A percentile compares a stretch with the other conserved stretches of the same genome.
Evolutionary conservation across 2,329 filamentous ascomycete species (phyloP).

Genomic region (Trichophyton benhamiae): DNA sequence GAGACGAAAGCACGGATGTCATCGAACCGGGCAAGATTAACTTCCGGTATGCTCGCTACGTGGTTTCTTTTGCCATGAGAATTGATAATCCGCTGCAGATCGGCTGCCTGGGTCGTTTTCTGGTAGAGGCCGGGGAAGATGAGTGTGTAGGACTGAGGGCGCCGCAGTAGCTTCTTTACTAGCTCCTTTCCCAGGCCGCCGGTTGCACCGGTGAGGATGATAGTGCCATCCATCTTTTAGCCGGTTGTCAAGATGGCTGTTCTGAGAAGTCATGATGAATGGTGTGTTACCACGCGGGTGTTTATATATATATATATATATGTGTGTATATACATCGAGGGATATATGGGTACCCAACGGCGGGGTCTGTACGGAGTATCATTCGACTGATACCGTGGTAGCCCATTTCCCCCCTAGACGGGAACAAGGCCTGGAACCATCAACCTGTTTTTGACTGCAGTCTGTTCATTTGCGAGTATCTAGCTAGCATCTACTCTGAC

Average conservation of each 20-base stretch:
- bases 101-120: background rate
- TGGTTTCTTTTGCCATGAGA: background rate
- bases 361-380: no score
- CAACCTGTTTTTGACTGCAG: no score
- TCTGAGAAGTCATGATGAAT: no score
- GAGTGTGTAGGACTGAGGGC: background rate
- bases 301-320: no score
- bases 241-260: background rate
- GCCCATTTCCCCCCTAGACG: no score
- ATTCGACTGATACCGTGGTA: no score
- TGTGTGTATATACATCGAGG: no score
- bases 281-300: no score
- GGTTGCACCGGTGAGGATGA: background rate
- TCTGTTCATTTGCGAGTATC: no score
- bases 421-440: no score
- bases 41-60: background rate
- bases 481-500: no score
- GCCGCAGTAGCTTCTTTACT: background rate
- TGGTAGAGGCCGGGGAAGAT: background rate
- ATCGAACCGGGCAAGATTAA: background rate
- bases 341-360: no score
- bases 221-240: background rate
- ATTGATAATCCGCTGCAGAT: background rate
- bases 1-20: background rate
- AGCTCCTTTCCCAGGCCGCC: background rate